Evolutionary conservation across 129 eudicot genomes (phyloP).

Genomic region (Helianthus tuberosus): DNA sequence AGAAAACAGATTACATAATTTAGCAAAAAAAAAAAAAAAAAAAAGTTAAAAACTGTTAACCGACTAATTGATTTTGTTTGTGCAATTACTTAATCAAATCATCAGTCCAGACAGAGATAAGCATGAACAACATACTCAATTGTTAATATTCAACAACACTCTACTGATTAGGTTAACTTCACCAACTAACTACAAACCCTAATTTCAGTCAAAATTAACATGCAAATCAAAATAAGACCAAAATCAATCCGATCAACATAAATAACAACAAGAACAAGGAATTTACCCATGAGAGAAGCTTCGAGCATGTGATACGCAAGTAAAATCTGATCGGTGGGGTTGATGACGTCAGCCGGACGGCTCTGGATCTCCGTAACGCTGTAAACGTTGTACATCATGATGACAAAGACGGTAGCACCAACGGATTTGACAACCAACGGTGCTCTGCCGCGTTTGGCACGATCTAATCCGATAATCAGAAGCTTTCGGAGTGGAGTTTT

Average conservation of each 20-base stretch:
- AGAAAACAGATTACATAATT: no score
- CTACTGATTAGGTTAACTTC: no score
- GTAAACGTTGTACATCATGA: constrained; percentile 51
- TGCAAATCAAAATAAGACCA: background rate
- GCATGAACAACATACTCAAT: no score
- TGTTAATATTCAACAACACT: no score
- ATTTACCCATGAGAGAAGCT: constrained; percentile 77
- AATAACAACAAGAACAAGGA: background rate
- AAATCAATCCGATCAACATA: background rate
- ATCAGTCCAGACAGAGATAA: no score
- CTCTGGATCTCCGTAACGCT: constrained; percentile 44
- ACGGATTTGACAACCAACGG: constrained; percentile 67
- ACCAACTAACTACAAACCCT: background rate
- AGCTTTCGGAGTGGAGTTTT: constrained; percentile 71
- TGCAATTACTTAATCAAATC: no score
- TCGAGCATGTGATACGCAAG: constrained; percentile 56
- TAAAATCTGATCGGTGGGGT: constrained; percentile 73
- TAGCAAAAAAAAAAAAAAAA: no score
- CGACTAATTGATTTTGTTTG: no score
- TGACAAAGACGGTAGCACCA: constrained; percentile 55
- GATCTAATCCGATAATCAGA: constrained; percentile 54
- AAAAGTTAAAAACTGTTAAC: no score
- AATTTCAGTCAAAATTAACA: background rate
- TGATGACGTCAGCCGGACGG: constrained; percentile 52
- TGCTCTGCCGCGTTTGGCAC: constrained; percentile 67